A percentile compares a stretch with the other conserved stretches of the same genome.
Conservation (phyloP, 2,329 filamentous ascomycete species). For the Penicillium italicum region DNA sequence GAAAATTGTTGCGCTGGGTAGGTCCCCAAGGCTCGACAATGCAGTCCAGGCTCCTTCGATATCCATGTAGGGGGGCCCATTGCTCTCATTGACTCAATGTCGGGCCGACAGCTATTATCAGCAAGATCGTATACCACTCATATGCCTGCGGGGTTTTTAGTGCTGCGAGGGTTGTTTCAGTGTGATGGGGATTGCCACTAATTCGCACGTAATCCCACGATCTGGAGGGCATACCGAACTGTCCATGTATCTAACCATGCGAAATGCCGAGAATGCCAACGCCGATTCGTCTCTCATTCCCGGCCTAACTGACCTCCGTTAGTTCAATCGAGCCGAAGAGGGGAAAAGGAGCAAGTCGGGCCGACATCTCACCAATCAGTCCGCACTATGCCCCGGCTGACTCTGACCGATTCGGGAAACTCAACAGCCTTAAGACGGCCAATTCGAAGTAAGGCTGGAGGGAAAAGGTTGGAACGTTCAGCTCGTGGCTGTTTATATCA, state of each 20-base stretch:
- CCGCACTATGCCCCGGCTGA: fast-evolving
- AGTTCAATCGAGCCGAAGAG: background rate
- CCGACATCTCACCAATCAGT: conserved; percentile 3
- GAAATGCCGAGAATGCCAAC: background rate
- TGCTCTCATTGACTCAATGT: conserved; percentile 3
- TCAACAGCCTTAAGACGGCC: background rate
- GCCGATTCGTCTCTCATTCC: conserved; percentile 3
- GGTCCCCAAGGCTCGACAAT: background rate
- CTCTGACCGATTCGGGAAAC: background rate
- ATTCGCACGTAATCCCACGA: background rate
- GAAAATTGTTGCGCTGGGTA: background rate
- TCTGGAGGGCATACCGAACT: background rate
- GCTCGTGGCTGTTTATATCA: conserved; percentile 47
- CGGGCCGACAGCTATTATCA: background rate
- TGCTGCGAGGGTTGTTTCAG: background rate
- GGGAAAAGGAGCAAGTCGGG: background rate
- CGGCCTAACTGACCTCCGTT: background rate
- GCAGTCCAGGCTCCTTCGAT: background rate
- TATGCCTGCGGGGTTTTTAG: background rate
- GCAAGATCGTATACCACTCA: background rate
- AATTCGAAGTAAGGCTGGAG: background rate
- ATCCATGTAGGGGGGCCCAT: background rate
- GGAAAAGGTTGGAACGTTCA: conserved; percentile 46
- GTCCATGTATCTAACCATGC: background rate
- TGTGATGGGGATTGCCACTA: background rate